Evolutionary conservation across 768 basidiomycete genomes (phyloP).

Genomic region (Rubroboletus pulcherrimus): DNA sequence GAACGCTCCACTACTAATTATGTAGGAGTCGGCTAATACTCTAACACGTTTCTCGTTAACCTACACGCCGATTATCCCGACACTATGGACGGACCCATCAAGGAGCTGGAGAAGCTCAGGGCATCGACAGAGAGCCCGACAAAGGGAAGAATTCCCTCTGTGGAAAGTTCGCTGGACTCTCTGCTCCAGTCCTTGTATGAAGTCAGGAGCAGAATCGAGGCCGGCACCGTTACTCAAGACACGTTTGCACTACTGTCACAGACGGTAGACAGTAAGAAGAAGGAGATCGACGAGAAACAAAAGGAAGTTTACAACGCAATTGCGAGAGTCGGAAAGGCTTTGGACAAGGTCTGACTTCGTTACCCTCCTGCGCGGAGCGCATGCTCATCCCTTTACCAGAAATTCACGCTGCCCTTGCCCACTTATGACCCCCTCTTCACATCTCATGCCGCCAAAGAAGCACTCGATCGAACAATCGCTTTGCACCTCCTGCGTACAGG

Average conservation of each 20-base stretch:
- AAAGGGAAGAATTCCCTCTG: conserved; percentile 53
- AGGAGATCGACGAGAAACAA: conserved; percentile 81
- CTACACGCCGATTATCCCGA: background rate
- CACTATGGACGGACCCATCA: conserved; percentile 68
- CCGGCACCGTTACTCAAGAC: conserved; percentile 46
- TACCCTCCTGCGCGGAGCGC: background rate
- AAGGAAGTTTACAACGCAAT: conserved; percentile 84
- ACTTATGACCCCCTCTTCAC: conserved; percentile 65
- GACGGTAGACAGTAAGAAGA: conserved; percentile 68
- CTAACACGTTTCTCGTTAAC: background rate
- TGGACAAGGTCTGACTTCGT: conserved; percentile 75
- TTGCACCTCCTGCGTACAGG: conserved; percentile 78
- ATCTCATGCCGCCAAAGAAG: conserved; percentile 52
- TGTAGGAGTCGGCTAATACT: background rate
- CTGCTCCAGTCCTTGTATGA: conserved; percentile 56
- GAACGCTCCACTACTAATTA: background rate
- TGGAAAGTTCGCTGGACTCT: conserved; percentile 59
- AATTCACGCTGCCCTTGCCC: conserved; percentile 58
- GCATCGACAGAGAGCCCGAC: conserved; percentile 45
- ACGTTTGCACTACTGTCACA: conserved; percentile 49
- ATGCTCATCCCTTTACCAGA: conserved; percentile 36
- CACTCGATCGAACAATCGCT: conserved; percentile 68
- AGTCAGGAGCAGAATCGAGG: conserved; percentile 50
- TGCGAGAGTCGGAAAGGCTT: conserved; percentile 72
- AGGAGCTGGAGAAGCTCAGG: conserved; percentile 78